Base-by-base conservation (phyloP, 2,329 filamentous ascomycete species). In the Pseudogymnoascus sp. region DNA sequence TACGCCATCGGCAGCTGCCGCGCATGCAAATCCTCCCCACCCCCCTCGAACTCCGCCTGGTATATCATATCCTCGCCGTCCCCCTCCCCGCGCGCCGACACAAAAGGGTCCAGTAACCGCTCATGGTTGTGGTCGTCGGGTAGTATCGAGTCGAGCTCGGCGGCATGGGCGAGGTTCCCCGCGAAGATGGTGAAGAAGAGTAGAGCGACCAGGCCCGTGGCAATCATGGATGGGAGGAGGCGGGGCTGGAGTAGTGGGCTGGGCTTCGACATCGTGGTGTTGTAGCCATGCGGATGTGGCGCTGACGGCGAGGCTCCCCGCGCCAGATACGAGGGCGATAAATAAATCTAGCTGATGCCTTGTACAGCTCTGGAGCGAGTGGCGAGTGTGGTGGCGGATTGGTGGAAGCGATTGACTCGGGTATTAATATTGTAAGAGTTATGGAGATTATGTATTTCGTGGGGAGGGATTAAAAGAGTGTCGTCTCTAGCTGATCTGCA, bases 231-330 rank as follows among this genome's bases (percentile, higher is more conserved):
- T 71, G 87, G 85, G 73, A 84, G 83, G 72, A 91, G 83, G 73
- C 89, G 87, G 77, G 86, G 88, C 79, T 90, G 90, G 69, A 90
- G 90, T 69, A 90, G 51, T 71, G 83, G 85, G 74, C 83, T 87
- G 75, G 88, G 81, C 76, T 87, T 75, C 65, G 70, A 72, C 73
- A 74, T 74, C 65, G 64, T 64, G 65, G 54, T 71, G 31, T 60
- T 67, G 63, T 64, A 57, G 51, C 51, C 51, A 57, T 57, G 51
- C 51, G 51, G 28, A 57, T 34, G 51, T 21, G 51, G 25, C 51
- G 28, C 51, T 19, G 51, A 57, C 28, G 51, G 51, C 51, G 51
- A 57, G 51, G 51, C 51, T 57, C 51, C 51, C 45, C 51, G 43
- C 28, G 41, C 51, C 28, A 57, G 51, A 34, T 57, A 57, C 28